Evolutionary conservation across 2,329 filamentous ascomycete genomes (phyloP).

Genomic region (Cercospora sesami): DNA sequence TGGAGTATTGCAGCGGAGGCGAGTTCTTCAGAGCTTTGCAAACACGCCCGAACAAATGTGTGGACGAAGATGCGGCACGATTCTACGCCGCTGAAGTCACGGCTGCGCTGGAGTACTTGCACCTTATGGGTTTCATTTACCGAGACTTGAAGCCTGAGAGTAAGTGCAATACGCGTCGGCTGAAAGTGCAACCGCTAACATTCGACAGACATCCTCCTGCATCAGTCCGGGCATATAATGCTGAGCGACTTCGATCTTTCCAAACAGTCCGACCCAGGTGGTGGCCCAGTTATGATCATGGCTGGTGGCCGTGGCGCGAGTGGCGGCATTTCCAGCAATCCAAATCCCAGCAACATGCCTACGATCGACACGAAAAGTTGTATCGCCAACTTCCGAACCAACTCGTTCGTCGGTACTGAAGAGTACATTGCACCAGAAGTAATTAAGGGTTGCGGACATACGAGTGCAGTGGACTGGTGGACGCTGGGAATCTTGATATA

Average conservation of each 20-base stretch:
- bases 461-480: constrained; percentile 99
- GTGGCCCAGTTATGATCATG: constrained; percentile 96
- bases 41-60: constrained; percentile 94
- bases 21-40: constrained; percentile 98
- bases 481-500: constrained; percentile 95
- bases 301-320: constrained; percentile 64
- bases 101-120: constrained; percentile 91
- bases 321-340: constrained; percentile 67
- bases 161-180: constrained; percentile 51
- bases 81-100: constrained; percentile 99
- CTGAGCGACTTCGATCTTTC: constrained; percentile 97
- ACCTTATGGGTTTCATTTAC: constrained; percentile 99
- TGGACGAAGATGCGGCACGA: constrained; percentile 91
- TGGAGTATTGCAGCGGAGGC: constrained; percentile 99
- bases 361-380: constrained; percentile 99
- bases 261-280: constrained; percentile 93
- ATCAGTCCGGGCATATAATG: constrained; percentile 99
- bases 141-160: constrained; percentile 95
- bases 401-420: constrained; percentile 97
- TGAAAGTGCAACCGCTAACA: neutral
- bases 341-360: constrained; percentile 67
- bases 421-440: constrained; percentile 99
- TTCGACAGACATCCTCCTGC: constrained; percentile 80
- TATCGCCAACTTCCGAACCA: constrained; percentile 96
- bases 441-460: constrained; percentile 97